phyloP scores from a whole-genome alignment of 345 rosid species.

The Iberis pinnata region DNA sequence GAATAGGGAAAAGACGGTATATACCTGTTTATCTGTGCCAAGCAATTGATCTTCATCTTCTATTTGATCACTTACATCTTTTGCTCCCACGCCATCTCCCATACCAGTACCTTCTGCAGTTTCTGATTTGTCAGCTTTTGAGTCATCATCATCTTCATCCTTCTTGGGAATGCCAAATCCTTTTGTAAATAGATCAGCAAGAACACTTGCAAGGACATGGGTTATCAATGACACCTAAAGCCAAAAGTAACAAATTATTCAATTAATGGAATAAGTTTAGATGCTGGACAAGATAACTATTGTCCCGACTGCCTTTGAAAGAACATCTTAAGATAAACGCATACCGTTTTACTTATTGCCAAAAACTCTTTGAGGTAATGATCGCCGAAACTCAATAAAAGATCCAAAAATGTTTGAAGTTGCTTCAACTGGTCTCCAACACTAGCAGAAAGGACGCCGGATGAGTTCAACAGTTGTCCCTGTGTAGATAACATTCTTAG shows the following conservation, averaged over 20 bases:
- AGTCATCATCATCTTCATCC: conserved; percentile 58
- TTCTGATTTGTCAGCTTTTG: conserved; percentile 37
- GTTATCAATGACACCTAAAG: conserved; percentile 63
- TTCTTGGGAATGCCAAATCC: conserved; percentile 63
- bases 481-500: conserved; percentile 34
- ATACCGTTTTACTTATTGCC: conserved; percentile 60
- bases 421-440: conserved; percentile 46
- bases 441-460: conserved; percentile 29
- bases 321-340: conserved; percentile 19
- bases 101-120: conserved; percentile 78
- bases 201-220: conserved; percentile 60
- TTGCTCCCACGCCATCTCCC: conserved; percentile 82
- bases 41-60: conserved; percentile 81
- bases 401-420: conserved; percentile 43
- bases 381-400: conserved; percentile 50
- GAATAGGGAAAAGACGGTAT: conserved; percentile 4
- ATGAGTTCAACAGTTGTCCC: conserved; percentile 48
- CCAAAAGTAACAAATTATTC: conserved; percentile 6
- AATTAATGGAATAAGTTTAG: conserved; percentile 6
- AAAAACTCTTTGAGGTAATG: conserved; percentile 60
- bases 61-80: conserved; percentile 87
- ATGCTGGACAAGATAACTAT: conserved; percentile 3
- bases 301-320: not conserved
- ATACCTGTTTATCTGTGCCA: conserved; percentile 64
- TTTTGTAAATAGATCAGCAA: conserved; percentile 63